Percentiles rank a stretch among this genome's conserved stretches.
Conservation (phyloP, 2,329 filamentous ascomycete genomes). For the Diplodia mutila region DNA sequence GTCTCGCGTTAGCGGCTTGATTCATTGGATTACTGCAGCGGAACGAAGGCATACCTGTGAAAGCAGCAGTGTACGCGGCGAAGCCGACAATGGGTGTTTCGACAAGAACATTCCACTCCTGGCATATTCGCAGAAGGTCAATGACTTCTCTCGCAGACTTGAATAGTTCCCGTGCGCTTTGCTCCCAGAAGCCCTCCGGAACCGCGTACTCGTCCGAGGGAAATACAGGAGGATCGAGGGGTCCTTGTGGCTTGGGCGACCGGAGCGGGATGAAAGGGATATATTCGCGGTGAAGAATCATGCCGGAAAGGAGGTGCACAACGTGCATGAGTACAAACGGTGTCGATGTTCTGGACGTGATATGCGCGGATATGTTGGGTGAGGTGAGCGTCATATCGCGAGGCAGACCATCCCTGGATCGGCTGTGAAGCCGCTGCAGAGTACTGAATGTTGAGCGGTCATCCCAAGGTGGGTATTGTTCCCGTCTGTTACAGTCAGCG, state of each 20-base stretch:
- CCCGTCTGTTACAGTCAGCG: conserved; percentile 52
- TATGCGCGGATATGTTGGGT: conserved; percentile 67
- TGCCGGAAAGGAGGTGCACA: conserved; percentile 65
- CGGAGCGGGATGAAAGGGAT: conserved; percentile 67
- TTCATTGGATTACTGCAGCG: background rate
- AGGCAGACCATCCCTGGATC: conserved; percentile 60
- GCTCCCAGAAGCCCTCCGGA: conserved; percentile 63
- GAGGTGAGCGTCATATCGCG: conserved; percentile 61
- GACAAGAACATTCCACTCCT: conserved; percentile 62
- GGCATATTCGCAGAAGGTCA: conserved; percentile 65
- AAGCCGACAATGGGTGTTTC: conserved; percentile 71
- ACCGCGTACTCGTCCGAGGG: conserved; percentile 50
- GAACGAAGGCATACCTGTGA: conserved; percentile 51
- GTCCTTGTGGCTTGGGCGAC: conserved; percentile 56
- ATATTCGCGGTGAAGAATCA: conserved; percentile 71
- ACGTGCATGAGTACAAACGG: conserved; percentile 70
- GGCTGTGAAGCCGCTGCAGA: conserved; percentile 56
- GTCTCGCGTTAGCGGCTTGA: conserved; percentile 23
- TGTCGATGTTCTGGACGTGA: conserved; percentile 65
- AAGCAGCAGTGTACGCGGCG: conserved; percentile 68
- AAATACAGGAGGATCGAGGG: conserved; percentile 63
- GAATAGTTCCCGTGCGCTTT: conserved; percentile 66
- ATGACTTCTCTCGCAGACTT: conserved; percentile 65
- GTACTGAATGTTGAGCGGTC: conserved; percentile 57
- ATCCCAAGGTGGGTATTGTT: conserved; percentile 64